These are phyloP conservation scores for Taxillus chinensis DNA, from an alignment of 164 flowering plant species.

Conservation along the genomic window DNA sequence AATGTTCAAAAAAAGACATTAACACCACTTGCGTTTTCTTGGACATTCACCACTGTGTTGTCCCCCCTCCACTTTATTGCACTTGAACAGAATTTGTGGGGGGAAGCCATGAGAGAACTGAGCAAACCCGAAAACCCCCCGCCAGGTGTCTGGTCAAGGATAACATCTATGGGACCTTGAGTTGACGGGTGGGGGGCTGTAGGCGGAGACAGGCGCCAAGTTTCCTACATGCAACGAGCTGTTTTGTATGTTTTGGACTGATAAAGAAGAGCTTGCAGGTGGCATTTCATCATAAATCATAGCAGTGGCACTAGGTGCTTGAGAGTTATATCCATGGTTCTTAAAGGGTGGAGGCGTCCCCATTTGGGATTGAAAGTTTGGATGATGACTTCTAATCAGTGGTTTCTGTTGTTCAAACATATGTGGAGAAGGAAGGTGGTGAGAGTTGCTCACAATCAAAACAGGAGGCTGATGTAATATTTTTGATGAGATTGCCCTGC, in stretches of 20 bases:
- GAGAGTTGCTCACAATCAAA: too few species aligned
- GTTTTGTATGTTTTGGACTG: conserved; percentile 18
- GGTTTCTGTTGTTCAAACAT: too few species aligned
- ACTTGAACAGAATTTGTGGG: conserved; percentile 30
- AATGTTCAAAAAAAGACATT: too few species aligned
- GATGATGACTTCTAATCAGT: too few species aligned
- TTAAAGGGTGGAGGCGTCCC: conserved; percentile 18
- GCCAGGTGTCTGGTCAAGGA: conserved; percentile 33
- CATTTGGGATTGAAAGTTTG: not conserved
- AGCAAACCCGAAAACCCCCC: conserved; percentile 50
- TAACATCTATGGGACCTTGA: conserved; percentile 16
- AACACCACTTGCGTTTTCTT: too few species aligned
- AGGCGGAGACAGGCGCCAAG: conserved; percentile 46
- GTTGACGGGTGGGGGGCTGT: conserved; percentile 35
- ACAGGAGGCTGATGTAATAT: too few species aligned
- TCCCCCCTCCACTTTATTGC: too few species aligned
- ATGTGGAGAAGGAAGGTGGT: too few species aligned
- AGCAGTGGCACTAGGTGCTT: conserved; percentile 13
- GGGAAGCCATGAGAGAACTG: conserved; percentile 62
- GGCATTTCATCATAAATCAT: conserved; percentile 22
- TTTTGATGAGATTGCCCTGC: too few species aligned
- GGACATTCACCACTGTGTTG: too few species aligned
- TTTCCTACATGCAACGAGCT: conserved; percentile 20
- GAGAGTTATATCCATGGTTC: conserved; percentile 15
- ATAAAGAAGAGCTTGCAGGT: conserved; percentile 16